Evolutionary conservation across 1,139 yeast genomes (phyloP).

Genomic region (Saccharomycopsis hybrid): DNA sequence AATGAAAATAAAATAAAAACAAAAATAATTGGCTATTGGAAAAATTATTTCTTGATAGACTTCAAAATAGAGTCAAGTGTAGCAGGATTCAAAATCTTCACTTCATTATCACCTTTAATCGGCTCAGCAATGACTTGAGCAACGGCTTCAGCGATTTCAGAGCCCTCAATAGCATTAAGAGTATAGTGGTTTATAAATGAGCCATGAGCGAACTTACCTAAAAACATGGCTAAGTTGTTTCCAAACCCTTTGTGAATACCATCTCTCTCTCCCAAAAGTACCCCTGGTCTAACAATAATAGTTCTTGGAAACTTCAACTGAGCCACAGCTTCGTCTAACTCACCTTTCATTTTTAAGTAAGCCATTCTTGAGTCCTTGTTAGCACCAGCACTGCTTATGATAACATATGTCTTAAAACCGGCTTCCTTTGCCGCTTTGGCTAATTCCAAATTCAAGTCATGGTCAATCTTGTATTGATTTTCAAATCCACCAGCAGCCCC

Average conservation of each 20-base stretch:
- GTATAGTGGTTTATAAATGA: constrained; percentile 30
- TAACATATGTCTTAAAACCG: constrained; percentile 57
- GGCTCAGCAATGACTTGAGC: constrained; percentile 27
- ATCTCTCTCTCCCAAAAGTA: constrained; percentile 55
- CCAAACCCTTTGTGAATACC: constrained; percentile 33
- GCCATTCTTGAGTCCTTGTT: constrained; percentile 44
- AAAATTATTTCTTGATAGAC: neutral
- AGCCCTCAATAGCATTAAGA: constrained; percentile 36
- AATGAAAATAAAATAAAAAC: too few species aligned
- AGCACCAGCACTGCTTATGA: constrained; percentile 61
- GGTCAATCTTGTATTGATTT: constrained; percentile 60
- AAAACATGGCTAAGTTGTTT: constrained; percentile 26
- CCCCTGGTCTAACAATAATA: constrained; percentile 67
- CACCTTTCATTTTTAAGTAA: constrained; percentile 57
- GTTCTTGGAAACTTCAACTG: constrained; percentile 59
- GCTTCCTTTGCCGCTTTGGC: constrained; percentile 66
- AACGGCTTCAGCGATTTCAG: constrained; percentile 45
- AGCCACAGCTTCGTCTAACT: constrained; percentile 52
- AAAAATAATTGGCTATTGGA: too few species aligned
- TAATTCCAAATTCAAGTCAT: constrained; percentile 55
- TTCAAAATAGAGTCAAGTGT: neutral
- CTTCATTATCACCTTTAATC: neutral
- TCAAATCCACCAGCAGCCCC: constrained; percentile 64
- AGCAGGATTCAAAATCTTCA: neutral
- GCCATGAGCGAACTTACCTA: constrained; percentile 34